Evolutionary conservation across 306 rosid genomes (phyloP), one percentile per base, ranked within the genome.

Genomic region (Ammopiptanthus mongolicus): DNA sequence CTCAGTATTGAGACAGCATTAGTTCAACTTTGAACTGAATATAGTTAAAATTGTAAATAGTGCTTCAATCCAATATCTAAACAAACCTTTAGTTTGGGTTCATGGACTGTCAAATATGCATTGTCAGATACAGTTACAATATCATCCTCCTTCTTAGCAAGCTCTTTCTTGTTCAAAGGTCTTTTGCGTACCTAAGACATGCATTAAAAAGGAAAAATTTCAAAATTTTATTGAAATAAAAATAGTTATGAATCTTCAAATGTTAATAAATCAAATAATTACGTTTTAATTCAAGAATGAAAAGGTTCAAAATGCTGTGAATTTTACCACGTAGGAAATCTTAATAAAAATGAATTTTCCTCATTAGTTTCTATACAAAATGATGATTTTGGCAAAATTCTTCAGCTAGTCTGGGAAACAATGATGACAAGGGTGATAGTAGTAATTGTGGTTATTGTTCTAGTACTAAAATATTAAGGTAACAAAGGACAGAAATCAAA

Each of bases 151-250:
- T 90, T 96, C 78, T 92, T 96, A 63, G 96, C 87, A 81, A 86
- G 84, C 89, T 96, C 99, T 78, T 96, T 96, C 92, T 90, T 96
- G 88, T 96, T 96, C 79, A 96, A 82, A 72, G 99, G 99, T 76
- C 99, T 89, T 86, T 96, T 96, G 33, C 99, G 97, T 65, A 96
- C 99, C 99, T 95, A 81, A 56, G 62, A 80, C 59, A 80, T 15
- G 52, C 80, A 82, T 57, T 53, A 34, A 48, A 79, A 74, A 41
- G 31, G 62, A 67, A 8, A 42, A 6, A 3, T 70, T 44, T 73
- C 17, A 80, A 31, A 23, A 75, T 5, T 4, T 62, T 29, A 10
- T 4, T 15, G 17, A 66, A 15, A 53, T 28, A 34, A 9, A 15
- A 60, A 62, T 37, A 78, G 60, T 46, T 28, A 61, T 13, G 67